A percentile compares a stretch with the other conserved stretches of the same genome.
These are phyloP conservation scores for Leccinellum luteum DNA, from an alignment of 768 basidiomycete genomes.

Conservation along the genomic window DNA sequence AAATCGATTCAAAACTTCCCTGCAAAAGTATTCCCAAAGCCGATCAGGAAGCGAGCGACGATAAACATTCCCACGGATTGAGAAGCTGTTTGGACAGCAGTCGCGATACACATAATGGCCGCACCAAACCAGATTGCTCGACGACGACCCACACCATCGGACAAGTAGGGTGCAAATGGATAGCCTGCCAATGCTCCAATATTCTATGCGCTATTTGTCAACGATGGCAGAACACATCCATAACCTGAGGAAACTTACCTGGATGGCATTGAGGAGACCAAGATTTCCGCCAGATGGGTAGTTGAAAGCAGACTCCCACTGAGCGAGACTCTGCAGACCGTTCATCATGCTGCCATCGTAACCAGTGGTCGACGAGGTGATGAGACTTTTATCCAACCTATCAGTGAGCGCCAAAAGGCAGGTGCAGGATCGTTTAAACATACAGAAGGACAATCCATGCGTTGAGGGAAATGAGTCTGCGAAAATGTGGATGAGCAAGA, in stretches of 20 bases:
- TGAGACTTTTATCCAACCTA: constrained; percentile 44
- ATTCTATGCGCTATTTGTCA: constrained; percentile 41
- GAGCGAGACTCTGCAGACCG: constrained; percentile 66
- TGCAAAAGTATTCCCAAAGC: constrained; percentile 74
- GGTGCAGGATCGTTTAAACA: constrained; percentile 17
- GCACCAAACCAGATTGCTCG: constrained; percentile 66
- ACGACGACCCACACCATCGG: constrained; percentile 71
- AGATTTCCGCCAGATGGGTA: constrained; percentile 54
- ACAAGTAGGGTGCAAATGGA: constrained; percentile 68
- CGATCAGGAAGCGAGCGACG: constrained; percentile 74
- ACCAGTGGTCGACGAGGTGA: constrained; percentile 73
- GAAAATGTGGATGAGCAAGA: neutral
- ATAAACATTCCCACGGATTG: constrained; percentile 79
- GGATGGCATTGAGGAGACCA: constrained; percentile 72
- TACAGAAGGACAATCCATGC: constrained; percentile 69
- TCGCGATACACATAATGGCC: constrained; percentile 62
- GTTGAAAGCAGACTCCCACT: constrained; percentile 63
- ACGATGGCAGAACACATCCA: neutral
- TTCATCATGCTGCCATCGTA: constrained; percentile 82
- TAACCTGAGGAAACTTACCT: constrained; percentile 36
- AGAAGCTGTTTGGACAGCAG: constrained; percentile 65
- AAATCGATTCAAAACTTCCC: constrained; percentile 30
- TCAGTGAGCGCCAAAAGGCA: too few species aligned
- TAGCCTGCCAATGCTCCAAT: constrained; percentile 69
- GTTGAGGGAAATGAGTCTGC: constrained; percentile 60